Evolutionary conservation across 2,329 filamentous ascomycete genomes (phyloP), one percentile per base, ranked within the genome.

Genomic region (Microdochium paspali): DNA sequence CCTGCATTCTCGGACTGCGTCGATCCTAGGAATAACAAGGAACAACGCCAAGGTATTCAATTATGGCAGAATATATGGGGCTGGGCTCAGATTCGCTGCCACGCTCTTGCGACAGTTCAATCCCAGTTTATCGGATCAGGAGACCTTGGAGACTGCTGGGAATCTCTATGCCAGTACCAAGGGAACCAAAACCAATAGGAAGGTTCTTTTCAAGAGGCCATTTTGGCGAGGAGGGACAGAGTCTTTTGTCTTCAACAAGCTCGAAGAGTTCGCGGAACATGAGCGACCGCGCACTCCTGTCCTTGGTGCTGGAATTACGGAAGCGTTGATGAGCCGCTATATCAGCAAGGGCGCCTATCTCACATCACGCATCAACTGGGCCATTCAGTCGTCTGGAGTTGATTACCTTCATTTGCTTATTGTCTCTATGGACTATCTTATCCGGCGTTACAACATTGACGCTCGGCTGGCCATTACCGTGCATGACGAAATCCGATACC

Each of bases 41-140:
- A 96, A 96, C 58, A 83, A 96, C 59, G 93, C 93, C 49, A 98
- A 98, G 62, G 82, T 98, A 1, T 98, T 98, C 74, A 98, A 98
- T 64, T 98, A 98, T 58, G 94, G 94, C 7, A 87, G 94, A 35
- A 98, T 98, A 44, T 98, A 98, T 60, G 94, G 93, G n/a, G 94
- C 93, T 4, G 94, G 93, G 0, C 71, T 97, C 45, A 95, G 90
- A 56, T 98, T 98, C 61, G 93, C 93, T 0, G 83, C 86, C 2
- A 94, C 88, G 10, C 73, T 98, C 2, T 77, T 98, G 2, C 81
- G 90, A 7, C 93, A 97, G 60, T 98, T 98, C 70, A 96, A 97
- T 58, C 90, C 91, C 2, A 75, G 69, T 20, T 70, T 98, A 28
- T 85, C 85, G 0, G 93, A 97, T 57, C 71, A 77, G 25, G 76